Evolutionary conservation across 768 basidiomycete species (phyloP).

Genomic region (Astraeus odoratus): DNA sequence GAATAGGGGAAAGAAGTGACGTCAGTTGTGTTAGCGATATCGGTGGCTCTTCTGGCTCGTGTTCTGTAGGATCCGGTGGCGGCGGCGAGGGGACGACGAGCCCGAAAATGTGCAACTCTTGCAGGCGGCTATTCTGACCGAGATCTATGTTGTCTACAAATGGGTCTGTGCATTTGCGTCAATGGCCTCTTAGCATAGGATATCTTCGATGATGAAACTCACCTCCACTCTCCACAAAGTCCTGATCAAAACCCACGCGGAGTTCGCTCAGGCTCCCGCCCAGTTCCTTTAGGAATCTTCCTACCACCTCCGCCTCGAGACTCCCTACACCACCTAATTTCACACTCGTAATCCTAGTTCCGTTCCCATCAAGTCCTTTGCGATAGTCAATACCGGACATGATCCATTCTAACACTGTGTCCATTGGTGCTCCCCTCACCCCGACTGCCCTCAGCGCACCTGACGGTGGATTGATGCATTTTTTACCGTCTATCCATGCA

Average conservation of each 20-base stretch:
- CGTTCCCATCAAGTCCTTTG: constrained; percentile 4
- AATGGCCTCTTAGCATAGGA: no score
- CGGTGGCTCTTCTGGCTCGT: constrained; percentile 5
- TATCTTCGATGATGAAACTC: constrained; percentile 8
- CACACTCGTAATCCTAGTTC: constrained; percentile 14
- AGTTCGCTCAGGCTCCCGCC: constrained; percentile 20
- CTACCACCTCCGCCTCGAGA: constrained; percentile 20
- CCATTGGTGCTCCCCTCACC: constrained; percentile 17
- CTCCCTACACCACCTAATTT: constrained; percentile 23
- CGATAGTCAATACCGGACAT: constrained; percentile 13
- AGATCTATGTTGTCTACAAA: constrained; percentile 24
- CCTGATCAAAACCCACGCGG: constrained; percentile 23
- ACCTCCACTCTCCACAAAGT: constrained; percentile 26
- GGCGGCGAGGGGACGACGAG: constrained; percentile 27
- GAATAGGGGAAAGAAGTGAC: constrained; percentile 19
- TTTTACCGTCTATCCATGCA: constrained; percentile 5
- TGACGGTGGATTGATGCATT: constrained; percentile 11
- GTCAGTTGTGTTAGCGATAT: constrained; percentile 19
- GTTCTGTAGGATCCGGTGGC: constrained; percentile 16
- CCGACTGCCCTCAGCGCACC: constrained; percentile 20
- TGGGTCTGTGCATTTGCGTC: constrained; percentile 14
- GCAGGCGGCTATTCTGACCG: constrained; percentile 16
- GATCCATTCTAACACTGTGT: constrained; percentile 25
- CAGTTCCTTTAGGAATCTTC: constrained; percentile 18
- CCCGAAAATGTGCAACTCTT: constrained; percentile 27